These are phyloP conservation scores for Rutidosis leptorrhynchoides DNA, from an alignment of 129 eudicot species.

Conservation along the genomic window DNA sequence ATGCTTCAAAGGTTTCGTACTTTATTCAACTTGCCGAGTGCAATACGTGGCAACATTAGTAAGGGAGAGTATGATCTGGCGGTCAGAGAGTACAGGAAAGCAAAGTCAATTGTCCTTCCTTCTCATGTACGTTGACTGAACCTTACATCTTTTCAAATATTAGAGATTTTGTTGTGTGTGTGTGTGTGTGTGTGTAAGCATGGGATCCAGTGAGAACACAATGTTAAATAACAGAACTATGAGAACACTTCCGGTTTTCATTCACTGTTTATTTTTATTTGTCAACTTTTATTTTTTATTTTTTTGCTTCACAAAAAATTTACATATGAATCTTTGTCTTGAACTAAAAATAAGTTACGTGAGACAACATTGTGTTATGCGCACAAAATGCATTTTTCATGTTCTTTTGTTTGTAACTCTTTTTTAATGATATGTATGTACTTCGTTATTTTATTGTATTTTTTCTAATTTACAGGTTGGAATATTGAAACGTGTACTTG, in stretches of 20 bases:
- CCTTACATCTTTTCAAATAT: conserved; percentile 6
- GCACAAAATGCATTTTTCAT: background rate
- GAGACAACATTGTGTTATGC: background rate
- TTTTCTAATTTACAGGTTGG: conserved; percentile 65
- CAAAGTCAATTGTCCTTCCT: conserved; percentile 96
- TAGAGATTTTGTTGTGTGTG: background rate
- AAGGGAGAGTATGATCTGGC: conserved; percentile 98
- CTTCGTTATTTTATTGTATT: background rate
- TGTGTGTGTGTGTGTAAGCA: background rate
- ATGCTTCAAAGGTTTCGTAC: conserved; percentile 99
- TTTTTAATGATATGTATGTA: background rate
- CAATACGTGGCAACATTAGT: conserved; percentile 82
- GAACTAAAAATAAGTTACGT: background rate
- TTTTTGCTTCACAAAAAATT: conserved; percentile 7
- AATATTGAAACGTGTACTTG: conserved; percentile 92
- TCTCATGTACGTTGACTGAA: conserved; percentile 66
- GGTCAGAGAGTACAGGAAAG: conserved; percentile 98
- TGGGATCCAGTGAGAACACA: too few species aligned
- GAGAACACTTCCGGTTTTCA: too few species aligned
- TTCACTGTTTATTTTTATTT: too few species aligned
- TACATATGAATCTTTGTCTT: too few species aligned
- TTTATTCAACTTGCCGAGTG: conserved; percentile 90
- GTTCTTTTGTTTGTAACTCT: background rate
- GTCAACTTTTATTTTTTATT: background rate
- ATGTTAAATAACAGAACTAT: too few species aligned